These are phyloP conservation scores for Taxawa tesnikishii DNA, from an alignment of 2,329 filamentous ascomycete genomes.

Conservation along the genomic window DNA sequence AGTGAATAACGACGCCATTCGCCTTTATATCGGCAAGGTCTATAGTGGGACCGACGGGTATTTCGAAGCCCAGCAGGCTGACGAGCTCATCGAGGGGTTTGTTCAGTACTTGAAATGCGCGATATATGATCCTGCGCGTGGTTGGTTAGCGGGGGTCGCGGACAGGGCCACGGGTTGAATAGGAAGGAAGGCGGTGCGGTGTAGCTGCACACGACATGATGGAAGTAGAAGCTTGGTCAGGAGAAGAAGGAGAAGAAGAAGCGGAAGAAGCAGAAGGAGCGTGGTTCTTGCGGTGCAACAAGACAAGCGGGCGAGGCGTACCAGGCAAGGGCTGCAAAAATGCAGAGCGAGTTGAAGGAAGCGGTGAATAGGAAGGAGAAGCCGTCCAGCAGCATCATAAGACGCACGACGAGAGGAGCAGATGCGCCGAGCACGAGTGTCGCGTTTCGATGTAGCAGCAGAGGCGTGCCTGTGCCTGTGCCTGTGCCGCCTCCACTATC, in stretches of 20 bases:
- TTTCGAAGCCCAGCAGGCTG: slow-evolving; percentile 82
- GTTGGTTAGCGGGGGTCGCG: not conserved
- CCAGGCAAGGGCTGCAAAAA: slow-evolving; percentile 7
- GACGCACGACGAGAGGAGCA: slow-evolving; percentile 2
- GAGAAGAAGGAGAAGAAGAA: not conserved
- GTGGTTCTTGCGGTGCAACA: too few species aligned
- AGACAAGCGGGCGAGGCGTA: too few species aligned
- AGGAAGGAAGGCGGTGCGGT: too few species aligned
- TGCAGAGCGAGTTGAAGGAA: slow-evolving; percentile 8
- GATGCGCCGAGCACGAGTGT: not conserved
- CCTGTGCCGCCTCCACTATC: too few species aligned
- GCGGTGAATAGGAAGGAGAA: slow-evolving; percentile 6
- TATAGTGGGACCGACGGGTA: slow-evolving; percentile 78
- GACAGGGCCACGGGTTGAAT: too few species aligned
- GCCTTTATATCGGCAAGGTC: slow-evolving; percentile 81
- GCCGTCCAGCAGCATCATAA: slow-evolving; percentile 8
- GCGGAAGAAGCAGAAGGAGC: not conserved
- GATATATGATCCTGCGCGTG: slow-evolving; percentile 57
- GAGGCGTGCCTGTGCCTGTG: too few species aligned
- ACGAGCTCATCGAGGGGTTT: slow-evolving; percentile 88
- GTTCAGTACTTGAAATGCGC: slow-evolving; percentile 77
- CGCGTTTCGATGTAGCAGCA: too few species aligned
- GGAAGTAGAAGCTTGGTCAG: too few species aligned
- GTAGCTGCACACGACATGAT: too few species aligned
- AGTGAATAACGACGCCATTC: slow-evolving; percentile 80